Percentiles rank a stretch among this genome's conserved stretches.
These are phyloP conservation scores for Aspergillus funiculosus DNA, from an alignment of 495 filamentous ascomycete species.

Conservation along the genomic window DNA sequence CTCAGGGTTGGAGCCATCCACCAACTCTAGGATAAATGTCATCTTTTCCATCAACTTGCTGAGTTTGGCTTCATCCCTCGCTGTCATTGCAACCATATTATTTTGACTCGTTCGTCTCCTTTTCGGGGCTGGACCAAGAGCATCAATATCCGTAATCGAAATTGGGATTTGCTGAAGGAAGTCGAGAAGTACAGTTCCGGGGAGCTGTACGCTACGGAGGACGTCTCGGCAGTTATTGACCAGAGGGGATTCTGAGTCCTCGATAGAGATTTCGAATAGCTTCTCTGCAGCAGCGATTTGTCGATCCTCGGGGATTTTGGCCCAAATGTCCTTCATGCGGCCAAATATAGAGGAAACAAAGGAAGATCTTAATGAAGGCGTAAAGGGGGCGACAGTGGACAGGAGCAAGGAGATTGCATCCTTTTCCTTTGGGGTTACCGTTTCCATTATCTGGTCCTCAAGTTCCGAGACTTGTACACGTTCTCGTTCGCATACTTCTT, in stretches of 20 bases:
- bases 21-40: slow-evolving; percentile 81
- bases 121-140: slow-evolving; percentile 63
- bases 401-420: slow-evolving; percentile 59
- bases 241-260: slow-evolving; percentile 25
- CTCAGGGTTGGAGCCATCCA: slow-evolving; percentile 69
- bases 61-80: slow-evolving; percentile 49
- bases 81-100: slow-evolving; percentile 44
- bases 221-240: slow-evolving; percentile 58
- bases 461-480: slow-evolving; percentile 53
- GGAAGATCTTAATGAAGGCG: slow-evolving; percentile 38
- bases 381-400: slow-evolving; percentile 44
- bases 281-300: slow-evolving; percentile 53
- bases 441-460: slow-evolving; percentile 54
- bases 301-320: slow-evolving; percentile 57
- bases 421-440: slow-evolving; percentile 60
- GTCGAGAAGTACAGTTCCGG: slow-evolving; percentile 60
- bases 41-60: slow-evolving; percentile 60
- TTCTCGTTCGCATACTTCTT: slow-evolving; percentile 47
- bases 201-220: slow-evolving; percentile 59
- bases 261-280: slow-evolving; percentile 52
- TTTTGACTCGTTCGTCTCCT: slow-evolving; percentile 67
- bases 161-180: slow-evolving; percentile 66
- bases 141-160: slow-evolving; percentile 53
- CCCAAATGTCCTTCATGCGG: slow-evolving; percentile 64
- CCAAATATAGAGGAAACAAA: slow-evolving; percentile 57